Evolutionary conservation across 2,329 filamentous ascomycete species (phyloP).

Genomic region (Ophiostoma piceae): DNA sequence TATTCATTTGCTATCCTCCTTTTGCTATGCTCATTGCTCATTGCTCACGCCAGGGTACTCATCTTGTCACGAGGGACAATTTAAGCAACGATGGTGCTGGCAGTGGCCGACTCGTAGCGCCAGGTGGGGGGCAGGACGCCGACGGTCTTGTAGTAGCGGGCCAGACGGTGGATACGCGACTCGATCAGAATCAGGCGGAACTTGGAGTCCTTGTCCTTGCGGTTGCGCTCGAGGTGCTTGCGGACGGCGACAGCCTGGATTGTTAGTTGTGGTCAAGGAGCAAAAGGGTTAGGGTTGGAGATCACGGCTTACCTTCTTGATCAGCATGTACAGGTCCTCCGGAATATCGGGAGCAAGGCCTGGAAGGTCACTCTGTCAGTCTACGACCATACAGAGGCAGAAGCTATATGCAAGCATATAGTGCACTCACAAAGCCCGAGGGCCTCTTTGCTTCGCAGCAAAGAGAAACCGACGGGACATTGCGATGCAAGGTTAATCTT

Average conservation of each 20-base stretch:
- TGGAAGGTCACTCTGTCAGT: constrained; percentile 90
- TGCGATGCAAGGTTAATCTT: constrained; percentile 10
- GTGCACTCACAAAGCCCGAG: constrained; percentile 14
- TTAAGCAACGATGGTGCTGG: constrained; percentile 90
- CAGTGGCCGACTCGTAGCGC: constrained; percentile 98
- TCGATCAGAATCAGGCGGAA: constrained; percentile 99
- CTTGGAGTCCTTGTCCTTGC: constrained; percentile 99
- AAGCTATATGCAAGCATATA: constrained; percentile 22
- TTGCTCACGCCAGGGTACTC: neutral
- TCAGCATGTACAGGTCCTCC: constrained; percentile 99
- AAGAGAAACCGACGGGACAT: neutral
- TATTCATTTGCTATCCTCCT: constrained; percentile 13
- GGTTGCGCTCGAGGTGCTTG: constrained; percentile 99
- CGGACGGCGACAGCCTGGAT: constrained; percentile 86
- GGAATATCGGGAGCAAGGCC: constrained; percentile 97
- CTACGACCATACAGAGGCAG: constrained; percentile 83
- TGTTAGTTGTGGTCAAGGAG: neutral
- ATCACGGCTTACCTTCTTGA: constrained; percentile 79
- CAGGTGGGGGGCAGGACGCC: constrained; percentile 82
- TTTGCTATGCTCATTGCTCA: neutral
- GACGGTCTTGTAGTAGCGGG: constrained; percentile 93
- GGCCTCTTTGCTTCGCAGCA: neutral
- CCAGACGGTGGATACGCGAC: constrained; percentile 99
- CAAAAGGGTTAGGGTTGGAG: neutral
- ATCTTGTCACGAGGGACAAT: constrained; percentile 30